phyloP scores from a whole-genome alignment of 768 basidiomycete genomes.

The Rhodotorula kratochvilovae region DNA sequence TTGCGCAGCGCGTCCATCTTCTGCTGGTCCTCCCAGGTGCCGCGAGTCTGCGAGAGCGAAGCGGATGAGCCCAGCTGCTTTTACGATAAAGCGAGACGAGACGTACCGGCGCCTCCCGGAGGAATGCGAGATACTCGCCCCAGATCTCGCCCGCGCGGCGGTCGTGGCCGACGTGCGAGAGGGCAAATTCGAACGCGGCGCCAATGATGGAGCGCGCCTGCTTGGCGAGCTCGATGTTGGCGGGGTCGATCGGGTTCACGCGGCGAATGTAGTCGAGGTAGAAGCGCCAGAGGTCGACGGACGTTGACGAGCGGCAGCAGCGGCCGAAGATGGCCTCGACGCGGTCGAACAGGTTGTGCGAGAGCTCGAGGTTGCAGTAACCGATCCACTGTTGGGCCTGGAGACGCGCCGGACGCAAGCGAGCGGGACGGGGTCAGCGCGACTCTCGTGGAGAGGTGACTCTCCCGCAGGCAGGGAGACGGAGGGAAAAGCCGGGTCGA shows the following conservation, averaged over 20 bases:
- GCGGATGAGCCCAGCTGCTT: not conserved
- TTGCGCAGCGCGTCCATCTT: conserved; percentile 89
- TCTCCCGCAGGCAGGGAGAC: not conserved
- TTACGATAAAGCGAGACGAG: not conserved
- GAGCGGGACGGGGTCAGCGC: not conserved
- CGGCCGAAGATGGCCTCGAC: conserved; percentile 85
- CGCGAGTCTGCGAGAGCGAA: conserved; percentile 54
- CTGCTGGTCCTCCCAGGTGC: conserved; percentile 92
- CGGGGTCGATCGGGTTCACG: conserved; percentile 50
- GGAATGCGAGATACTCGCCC: conserved; percentile 87
- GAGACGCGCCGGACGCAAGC: not conserved
- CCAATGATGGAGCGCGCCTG: conserved; percentile 69
- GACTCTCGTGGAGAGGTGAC: not conserved
- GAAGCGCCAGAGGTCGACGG: conserved; percentile 85
- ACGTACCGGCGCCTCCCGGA: conserved; percentile 71
- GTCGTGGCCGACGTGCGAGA: conserved; percentile 83
- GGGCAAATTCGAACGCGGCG: conserved; percentile 87
- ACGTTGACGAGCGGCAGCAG: conserved; percentile 76
- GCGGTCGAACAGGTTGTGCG: conserved; percentile 59
- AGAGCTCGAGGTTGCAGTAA: conserved; percentile 60
- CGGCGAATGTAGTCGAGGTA: conserved; percentile 90
- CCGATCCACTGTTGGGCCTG: conserved; percentile 78
- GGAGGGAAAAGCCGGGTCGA: not conserved
- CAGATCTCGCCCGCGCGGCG: conserved; percentile 88
- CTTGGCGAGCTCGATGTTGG: conserved; percentile 45